phyloP scores from a whole-genome alignment of 1,284 basidiomycete genomes.

The Mrakiaceae sp. region DNA sequence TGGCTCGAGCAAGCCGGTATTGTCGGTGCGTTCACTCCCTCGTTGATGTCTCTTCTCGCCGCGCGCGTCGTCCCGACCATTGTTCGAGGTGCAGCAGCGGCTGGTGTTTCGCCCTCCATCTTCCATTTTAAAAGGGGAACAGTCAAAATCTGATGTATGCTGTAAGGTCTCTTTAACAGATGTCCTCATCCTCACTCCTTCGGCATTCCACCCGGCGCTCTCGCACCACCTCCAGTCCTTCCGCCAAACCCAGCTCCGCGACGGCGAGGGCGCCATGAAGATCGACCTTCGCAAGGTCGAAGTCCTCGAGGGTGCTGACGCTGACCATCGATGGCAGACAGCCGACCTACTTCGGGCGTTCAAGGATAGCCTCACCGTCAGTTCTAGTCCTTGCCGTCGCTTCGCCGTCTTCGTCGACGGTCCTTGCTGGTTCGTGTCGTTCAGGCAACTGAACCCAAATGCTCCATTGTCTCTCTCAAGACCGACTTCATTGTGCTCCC shows the following conservation, averaged over 20 bases:
- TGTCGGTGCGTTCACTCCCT: slow-evolving; percentile 45
- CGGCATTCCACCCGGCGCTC: slow-evolving; percentile 10
- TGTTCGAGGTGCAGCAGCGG: too few relatives aligned
- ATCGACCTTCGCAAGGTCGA: slow-evolving; percentile 13
- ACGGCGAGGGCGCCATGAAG: slow-evolving; percentile 6
- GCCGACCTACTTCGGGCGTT: slow-evolving; percentile 32
- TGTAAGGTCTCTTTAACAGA: not conserved
- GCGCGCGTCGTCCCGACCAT: too few relatives aligned
- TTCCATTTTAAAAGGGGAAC: too few relatives aligned
- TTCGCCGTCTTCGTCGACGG: too few relatives aligned
- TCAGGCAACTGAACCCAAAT: not conserved
- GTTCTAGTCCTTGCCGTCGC: not conserved
- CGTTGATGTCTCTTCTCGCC: not conserved
- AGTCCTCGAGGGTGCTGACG: too few relatives aligned
- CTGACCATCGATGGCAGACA: slow-evolving; percentile 21
- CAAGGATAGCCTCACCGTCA: slow-evolving; percentile 30
- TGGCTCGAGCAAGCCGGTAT: slow-evolving; percentile 83
- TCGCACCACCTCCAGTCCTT: slow-evolving; percentile 17
- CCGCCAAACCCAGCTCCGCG: slow-evolving; percentile 8
- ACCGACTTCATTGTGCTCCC: slow-evolving; percentile 82
- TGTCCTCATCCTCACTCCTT: slow-evolving; percentile 16
- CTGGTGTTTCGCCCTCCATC: too few relatives aligned
- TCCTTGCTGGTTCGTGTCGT: not conserved
- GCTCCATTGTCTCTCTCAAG: slow-evolving; percentile 21
- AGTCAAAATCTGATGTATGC: too few relatives aligned